Evolutionary conservation across 202 grass and related monocot species (phyloP).

Genomic region (Zizania palustris): DNA sequence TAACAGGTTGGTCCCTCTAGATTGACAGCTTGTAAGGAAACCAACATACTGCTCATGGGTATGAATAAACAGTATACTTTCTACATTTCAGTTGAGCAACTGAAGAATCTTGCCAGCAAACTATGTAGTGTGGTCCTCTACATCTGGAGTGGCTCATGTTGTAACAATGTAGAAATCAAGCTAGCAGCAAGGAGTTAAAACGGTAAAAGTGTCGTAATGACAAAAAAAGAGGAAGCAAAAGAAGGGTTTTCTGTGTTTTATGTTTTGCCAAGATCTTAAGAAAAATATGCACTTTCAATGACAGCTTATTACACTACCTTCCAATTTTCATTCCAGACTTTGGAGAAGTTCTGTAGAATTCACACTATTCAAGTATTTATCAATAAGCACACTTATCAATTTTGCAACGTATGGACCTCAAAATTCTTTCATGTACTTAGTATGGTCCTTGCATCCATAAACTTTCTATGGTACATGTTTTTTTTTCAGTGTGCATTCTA

Average conservation of each 20-base stretch:
- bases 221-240: constrained; percentile 8
- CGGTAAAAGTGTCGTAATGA: constrained; percentile 22
- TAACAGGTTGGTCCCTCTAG: constrained; percentile 38
- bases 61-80: constrained; percentile 46
- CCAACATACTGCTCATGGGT: constrained; percentile 46
- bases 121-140: constrained; percentile 43
- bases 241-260: background rate
- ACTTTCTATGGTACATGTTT: constrained; percentile 37
- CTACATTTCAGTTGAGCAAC: constrained; percentile 51
- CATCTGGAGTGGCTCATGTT: constrained; percentile 34
- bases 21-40: constrained; percentile 48
- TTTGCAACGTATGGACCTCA: background rate
- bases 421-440: constrained; percentile 37
- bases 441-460: constrained; percentile 49
- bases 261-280: constrained; percentile 14
- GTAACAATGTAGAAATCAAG: constrained; percentile 30
- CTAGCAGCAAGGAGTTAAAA: background rate
- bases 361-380: background rate
- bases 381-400: background rate
- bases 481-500: no score
- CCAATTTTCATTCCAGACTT: background rate
- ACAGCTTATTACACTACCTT: background rate
- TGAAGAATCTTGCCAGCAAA: constrained; percentile 54
- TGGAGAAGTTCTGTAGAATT: background rate
- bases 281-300: background rate